Evolutionary conservation across 2,329 filamentous ascomycete species (phyloP).

Genomic region (Hypoxylon sp.): DNA sequence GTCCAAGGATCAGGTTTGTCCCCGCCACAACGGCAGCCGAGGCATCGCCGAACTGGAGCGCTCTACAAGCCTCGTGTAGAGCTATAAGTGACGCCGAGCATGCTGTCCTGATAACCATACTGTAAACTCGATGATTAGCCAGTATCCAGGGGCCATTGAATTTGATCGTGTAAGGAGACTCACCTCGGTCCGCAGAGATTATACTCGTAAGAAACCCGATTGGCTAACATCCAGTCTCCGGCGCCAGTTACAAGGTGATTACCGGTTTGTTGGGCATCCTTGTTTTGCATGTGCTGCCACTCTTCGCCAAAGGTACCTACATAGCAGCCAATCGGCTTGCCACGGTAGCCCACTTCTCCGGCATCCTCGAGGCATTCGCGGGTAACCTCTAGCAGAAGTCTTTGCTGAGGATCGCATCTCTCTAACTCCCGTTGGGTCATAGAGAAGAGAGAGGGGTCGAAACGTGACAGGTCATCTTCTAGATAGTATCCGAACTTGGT

Average conservation of each 20-base stretch:
- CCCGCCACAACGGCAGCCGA: slow-evolving; percentile 51
- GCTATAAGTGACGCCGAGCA: slow-evolving; percentile 49
- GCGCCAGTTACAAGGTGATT: slow-evolving; percentile 46
- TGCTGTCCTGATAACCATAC: slow-evolving; percentile 48
- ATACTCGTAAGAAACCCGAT: slow-evolving; percentile 49
- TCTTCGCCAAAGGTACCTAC: slow-evolving; percentile 52
- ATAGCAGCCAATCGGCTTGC: slow-evolving; percentile 51
- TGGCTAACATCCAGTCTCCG: slow-evolving; percentile 49
- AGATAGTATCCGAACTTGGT: slow-evolving; percentile 42
- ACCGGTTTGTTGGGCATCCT: slow-evolving; percentile 43
- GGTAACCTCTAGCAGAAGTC: slow-evolving; percentile 47
- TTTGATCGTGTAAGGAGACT: slow-evolving; percentile 8
- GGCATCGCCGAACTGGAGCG: slow-evolving; percentile 45
- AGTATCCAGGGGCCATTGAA: slow-evolving; percentile 1
- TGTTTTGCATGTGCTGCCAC: slow-evolving; percentile 45
- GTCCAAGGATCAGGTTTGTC: slow-evolving; percentile 42
- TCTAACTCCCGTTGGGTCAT: slow-evolving; percentile 44
- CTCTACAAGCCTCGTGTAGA: slow-evolving; percentile 49
- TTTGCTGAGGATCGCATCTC: slow-evolving; percentile 50
- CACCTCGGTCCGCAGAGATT: slow-evolving; percentile 45
- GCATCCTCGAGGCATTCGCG: slow-evolving; percentile 51
- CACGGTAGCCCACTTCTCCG: slow-evolving; percentile 49
- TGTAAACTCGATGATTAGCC: slow-evolving; percentile 23
- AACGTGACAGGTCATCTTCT: slow-evolving; percentile 38
- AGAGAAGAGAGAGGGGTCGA: slow-evolving; percentile 44